Base-by-base conservation (phyloP, 23 red algal species). In the Agarophyton chilense region DNA sequence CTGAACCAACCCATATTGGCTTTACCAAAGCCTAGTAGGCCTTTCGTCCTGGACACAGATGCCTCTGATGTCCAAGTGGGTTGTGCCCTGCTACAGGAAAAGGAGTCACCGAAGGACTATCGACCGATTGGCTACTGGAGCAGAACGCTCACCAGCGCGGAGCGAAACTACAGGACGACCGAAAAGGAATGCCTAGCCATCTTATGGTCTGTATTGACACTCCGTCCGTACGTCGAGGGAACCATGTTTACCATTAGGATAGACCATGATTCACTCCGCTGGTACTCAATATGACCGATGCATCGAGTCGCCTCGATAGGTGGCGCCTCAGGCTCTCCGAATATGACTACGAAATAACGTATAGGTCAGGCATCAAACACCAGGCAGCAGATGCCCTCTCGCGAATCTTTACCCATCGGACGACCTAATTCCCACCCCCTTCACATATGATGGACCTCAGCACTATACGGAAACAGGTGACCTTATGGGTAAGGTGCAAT, bases 71-170 rank as follows among this genome's bases (percentile, higher is more conserved):
- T 34, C 33, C 81, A 85, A 63, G 26, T 85, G 10, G 50, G 55
- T 12, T 85, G 56, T 63, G 46, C 13, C 21, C 10, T 85, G 7
- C 61, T 61, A 7, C 81, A 85, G 60, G 36, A 41, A 44, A 7
- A 74, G 21, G 68, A 74, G 34, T 44, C 22, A 10, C 68, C 28
- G n/a, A 70, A 85, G 24, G 56, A 85, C 32, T 42, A 35, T 35
- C 4, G 81, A 47, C 81, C 81, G 10, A 45, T 85, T 35, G 81
- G 81, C 4, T 85, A 85, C 24, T 85, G 6, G 57, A 72, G 34
- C 24, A 29, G 82, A 12, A 35, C 24, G 7, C 65, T 87, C 5
- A 63, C 14, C 4, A 46, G 40, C 34, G 62, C 82, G 12, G 63
- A 87, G 63, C 8, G 24, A 31, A 87, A 47, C 17, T 73, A 54